These are phyloP conservation scores for Nemania diffusa DNA, from an alignment of 2,329 filamentous ascomycete genomes.

Conservation along the genomic window DNA sequence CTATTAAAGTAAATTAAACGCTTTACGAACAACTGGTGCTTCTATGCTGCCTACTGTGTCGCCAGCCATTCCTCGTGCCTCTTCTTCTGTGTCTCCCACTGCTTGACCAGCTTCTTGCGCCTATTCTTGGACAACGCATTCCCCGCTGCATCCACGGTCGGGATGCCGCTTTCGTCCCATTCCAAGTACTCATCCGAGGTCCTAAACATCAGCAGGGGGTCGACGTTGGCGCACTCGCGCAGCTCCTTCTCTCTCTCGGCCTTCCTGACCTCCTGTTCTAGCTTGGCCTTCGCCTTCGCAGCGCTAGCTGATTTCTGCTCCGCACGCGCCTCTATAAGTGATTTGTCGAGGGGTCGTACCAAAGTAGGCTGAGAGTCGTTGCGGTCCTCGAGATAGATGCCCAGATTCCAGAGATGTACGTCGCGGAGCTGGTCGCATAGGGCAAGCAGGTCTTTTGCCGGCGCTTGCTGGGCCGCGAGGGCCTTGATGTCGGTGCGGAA, in stretches of 20 bases:
- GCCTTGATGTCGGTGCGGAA: conserved; percentile 21
- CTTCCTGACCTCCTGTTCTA: conserved; percentile 20
- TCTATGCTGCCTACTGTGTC: conserved; percentile 20
- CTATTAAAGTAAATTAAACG: no score
- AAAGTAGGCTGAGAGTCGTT: conserved; percentile 19
- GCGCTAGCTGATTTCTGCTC: conserved; percentile 21
- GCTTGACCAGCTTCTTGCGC: conserved; percentile 32
- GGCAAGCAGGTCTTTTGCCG: conserved; percentile 29
- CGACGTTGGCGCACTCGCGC: conserved; percentile 23
- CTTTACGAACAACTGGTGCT: no score
- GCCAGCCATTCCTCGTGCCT: conserved; percentile 29
- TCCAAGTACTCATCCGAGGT: conserved; percentile 25
- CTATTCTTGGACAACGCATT: conserved; percentile 26
- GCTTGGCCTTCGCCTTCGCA: conserved; percentile 24
- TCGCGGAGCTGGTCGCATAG: conserved; percentile 33
- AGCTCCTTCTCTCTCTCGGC: conserved; percentile 23
- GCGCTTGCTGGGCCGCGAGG: conserved; percentile 24
- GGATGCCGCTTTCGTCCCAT: conserved; percentile 33
- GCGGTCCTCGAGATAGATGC: conserved; percentile 34
- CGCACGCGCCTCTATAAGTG: conserved; percentile 21
- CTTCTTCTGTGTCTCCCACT: conserved; percentile 33
- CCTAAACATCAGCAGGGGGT: conserved; percentile 29
- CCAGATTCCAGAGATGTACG: conserved; percentile 30
- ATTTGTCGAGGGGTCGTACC: conserved; percentile 28
- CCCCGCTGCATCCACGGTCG: conserved; percentile 20